These are phyloP conservation scores for Silene coronaria DNA, from an alignment of 179 eudicot species.

Conservation along the genomic window DNA sequence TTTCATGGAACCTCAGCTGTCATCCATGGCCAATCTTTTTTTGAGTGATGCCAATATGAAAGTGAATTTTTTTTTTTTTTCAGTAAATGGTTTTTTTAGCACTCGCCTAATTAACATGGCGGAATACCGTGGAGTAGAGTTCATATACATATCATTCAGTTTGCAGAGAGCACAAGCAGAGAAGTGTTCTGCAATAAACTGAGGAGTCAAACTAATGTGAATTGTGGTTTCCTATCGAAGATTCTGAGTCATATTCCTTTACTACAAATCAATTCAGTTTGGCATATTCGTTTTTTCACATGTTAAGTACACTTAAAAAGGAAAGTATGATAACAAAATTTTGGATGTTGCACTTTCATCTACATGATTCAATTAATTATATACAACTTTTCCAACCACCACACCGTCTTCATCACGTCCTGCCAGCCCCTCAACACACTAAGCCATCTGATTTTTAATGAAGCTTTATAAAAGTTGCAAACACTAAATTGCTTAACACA, in stretches of 20 bases:
- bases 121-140: neutral
- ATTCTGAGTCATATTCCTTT: neutral
- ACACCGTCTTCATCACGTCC: no score
- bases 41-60: neutral
- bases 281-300: neutral
- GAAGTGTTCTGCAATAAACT: neutral
- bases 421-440: no score
- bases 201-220: neutral
- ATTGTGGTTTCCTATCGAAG: neutral
- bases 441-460: no score
- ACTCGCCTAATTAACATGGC: neutral
- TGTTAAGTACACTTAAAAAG: no score
- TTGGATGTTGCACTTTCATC: no score
- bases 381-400: no score
- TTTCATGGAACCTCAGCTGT: neutral
- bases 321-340: no score
- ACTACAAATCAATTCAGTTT: neutral
- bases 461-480: no score
- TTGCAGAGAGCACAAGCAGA: neutral
- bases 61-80: no score
- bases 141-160: neutral
- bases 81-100: neutral
- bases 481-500: no score
- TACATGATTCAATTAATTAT: no score
- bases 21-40: neutral